phyloP scores from a whole-genome alignment of 306 rosid species.

The Nissolia schottii region DNA sequence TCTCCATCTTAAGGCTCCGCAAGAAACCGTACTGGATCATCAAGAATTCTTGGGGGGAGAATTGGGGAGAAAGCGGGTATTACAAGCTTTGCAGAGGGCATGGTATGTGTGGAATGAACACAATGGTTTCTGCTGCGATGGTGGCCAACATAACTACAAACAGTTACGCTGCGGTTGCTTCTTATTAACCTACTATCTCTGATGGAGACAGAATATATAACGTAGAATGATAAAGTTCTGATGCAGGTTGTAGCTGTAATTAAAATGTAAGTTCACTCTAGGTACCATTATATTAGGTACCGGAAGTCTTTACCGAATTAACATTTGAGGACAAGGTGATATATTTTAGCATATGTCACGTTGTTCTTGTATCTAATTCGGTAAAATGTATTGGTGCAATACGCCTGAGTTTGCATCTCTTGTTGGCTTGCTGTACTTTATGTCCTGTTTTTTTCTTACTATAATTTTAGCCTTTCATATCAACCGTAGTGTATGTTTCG shows the following conservation, averaged over 20 bases:
- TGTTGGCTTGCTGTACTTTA: neutral
- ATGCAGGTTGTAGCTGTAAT: neutral
- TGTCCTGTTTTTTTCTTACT: neutral
- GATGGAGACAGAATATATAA: neutral
- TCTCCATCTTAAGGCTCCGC: conserved; percentile 59
- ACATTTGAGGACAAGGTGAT: neutral
- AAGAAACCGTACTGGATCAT: conserved; percentile 76
- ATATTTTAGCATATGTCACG: neutral
- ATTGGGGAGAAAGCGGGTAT: conserved; percentile 77
- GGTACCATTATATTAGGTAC: neutral
- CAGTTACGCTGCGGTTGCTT: neutral
- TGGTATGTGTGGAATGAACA: conserved; percentile 77
- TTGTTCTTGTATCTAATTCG: neutral
- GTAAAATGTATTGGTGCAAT: neutral
- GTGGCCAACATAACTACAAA: conserved; percentile 18
- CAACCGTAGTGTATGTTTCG: neutral
- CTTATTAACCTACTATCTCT: conserved; percentile 27
- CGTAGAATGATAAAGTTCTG: neutral
- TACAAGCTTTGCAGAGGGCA: conserved; percentile 66
- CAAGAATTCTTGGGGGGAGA: conserved; percentile 81
- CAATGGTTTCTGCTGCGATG: conserved; percentile 76
- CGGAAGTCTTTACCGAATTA: neutral
- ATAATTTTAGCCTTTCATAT: neutral
- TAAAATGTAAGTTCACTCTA: neutral
- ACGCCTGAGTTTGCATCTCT: neutral